Percentiles rank a stretch among this genome's conserved stretches.
Conservation (phyloP, 805 yeast species). For the Kluyveromyces aestuarii region DNA sequence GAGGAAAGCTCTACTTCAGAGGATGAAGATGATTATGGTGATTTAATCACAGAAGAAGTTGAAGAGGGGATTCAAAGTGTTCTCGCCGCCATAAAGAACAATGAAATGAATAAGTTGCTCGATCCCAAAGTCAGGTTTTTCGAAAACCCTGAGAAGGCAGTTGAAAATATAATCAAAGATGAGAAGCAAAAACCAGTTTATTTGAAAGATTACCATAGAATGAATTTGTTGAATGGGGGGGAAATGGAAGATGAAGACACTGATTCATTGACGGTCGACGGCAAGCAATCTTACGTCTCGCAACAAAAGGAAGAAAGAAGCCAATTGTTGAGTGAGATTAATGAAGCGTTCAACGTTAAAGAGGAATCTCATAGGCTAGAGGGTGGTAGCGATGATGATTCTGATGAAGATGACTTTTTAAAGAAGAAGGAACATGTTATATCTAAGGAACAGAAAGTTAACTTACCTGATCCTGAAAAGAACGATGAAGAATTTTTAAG, state of each 20-base stretch:
- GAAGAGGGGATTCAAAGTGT: slow-evolving; percentile 73
- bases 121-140: slow-evolving; percentile 69
- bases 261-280: slow-evolving; percentile 33
- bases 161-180: slow-evolving; percentile 14
- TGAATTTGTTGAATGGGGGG: slow-evolving; percentile 63
- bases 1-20: slow-evolving; percentile 34
- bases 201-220: slow-evolving; percentile 87
- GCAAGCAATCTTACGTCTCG: slow-evolving; percentile 56
- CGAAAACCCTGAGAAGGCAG: slow-evolving; percentile 47
- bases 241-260: slow-evolving; percentile 41
- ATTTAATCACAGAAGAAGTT: slow-evolving; percentile 74
- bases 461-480: slow-evolving; percentile 57
- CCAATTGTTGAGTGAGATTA: slow-evolving; percentile 68
- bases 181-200: slow-evolving; percentile 65
- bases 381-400: slow-evolving; percentile 36
- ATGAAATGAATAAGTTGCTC: slow-evolving; percentile 50
- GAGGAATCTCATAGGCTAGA: slow-evolving; percentile 28
- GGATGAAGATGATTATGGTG: slow-evolving; percentile 89
- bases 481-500: slow-evolving; percentile 64
- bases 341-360: slow-evolving; percentile 49
- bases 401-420: slow-evolving; percentile 39
- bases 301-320: slow-evolving; percentile 68
- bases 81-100: slow-evolving; percentile 54
- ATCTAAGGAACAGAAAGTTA: slow-evolving; percentile 18
- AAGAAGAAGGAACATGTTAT: slow-evolving; percentile 43